phyloP scores from a whole-genome alignment of 805 yeast genomes.

The Candida pseudofarinosa region DNA sequence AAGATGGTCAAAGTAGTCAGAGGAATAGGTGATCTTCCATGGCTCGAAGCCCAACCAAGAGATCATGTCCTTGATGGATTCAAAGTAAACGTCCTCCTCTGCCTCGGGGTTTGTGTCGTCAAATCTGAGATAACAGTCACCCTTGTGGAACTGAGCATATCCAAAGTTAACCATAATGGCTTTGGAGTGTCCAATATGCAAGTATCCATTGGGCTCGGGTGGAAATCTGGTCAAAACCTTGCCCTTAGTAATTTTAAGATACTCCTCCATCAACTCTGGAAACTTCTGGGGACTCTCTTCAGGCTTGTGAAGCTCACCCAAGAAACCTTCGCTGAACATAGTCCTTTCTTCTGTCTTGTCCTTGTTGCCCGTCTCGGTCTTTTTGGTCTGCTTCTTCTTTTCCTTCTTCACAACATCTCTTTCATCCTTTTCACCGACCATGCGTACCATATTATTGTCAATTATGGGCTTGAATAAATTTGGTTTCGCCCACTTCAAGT shows the following conservation, averaged over 20 bases:
- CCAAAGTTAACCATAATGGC: slow-evolving; percentile 98
- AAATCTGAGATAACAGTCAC: slow-evolving; percentile 86
- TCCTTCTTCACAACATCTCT: slow-evolving; percentile 81
- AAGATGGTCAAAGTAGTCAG: slow-evolving; percentile 88
- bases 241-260: slow-evolving; percentile 73
- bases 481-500: slow-evolving; percentile 90
- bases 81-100: slow-evolving; percentile 89
- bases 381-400: slow-evolving; percentile 49
- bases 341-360: slow-evolving; percentile 41
- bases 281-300: slow-evolving; percentile 91
- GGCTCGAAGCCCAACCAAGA: slow-evolving; percentile 94
- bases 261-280: slow-evolving; percentile 81
- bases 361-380: slow-evolving; percentile 12
- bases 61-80: slow-evolving; percentile 78
- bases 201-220: slow-evolving; percentile 97
- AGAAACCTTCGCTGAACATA: slow-evolving; percentile 93
- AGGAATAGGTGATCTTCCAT: slow-evolving; percentile 91
- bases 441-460: slow-evolving; percentile 66
- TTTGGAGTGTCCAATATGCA: slow-evolving; percentile 97
- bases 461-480: slow-evolving; percentile 80
- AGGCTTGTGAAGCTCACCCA: slow-evolving; percentile 91
- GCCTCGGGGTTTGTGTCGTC: slow-evolving; percentile 99
- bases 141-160: slow-evolving; percentile 82
- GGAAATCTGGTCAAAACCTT: slow-evolving; percentile 93
- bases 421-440: slow-evolving; percentile 94